Evolutionary conservation across 2,329 filamentous ascomycete species (phyloP).

Genomic region (Alternaria postmessia): DNA sequence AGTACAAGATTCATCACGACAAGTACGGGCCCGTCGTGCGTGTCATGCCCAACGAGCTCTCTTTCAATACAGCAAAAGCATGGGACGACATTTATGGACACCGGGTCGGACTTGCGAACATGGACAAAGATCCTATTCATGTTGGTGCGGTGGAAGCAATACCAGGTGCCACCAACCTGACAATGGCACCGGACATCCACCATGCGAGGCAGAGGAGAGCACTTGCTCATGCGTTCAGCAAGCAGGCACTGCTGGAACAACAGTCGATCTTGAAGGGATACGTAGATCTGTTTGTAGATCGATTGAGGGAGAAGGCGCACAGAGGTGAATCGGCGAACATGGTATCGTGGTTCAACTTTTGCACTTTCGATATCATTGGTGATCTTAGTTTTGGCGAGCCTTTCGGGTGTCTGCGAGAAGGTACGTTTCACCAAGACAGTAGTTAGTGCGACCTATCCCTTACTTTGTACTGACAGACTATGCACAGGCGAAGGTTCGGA

Average conservation of each 20-base stretch:
- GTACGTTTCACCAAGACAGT: conserved; percentile 14
- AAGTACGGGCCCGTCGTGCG: conserved; percentile 48
- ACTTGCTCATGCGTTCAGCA: conserved; percentile 53
- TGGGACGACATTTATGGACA: conserved; percentile 48
- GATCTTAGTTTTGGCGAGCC: conserved; percentile 45
- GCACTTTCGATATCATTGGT: conserved; percentile 46
- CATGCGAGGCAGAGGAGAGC: conserved; percentile 52
- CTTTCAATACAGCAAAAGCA: conserved; percentile 43
- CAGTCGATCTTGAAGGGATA: conserved; percentile 52
- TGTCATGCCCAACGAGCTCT: conserved; percentile 46
- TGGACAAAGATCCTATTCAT: conserved; percentile 47
- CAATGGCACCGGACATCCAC: conserved; percentile 49
- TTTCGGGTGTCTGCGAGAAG: conserved; percentile 43
- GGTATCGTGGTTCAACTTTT: conserved; percentile 47
- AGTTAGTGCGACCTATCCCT: neutral
- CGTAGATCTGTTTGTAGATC: conserved; percentile 51
- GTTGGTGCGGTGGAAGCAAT: conserved; percentile 48
- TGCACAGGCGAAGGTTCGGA: conserved; percentile 38
- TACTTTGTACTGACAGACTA: neutral
- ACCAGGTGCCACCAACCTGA: conserved; percentile 48
- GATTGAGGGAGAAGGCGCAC: conserved; percentile 47
- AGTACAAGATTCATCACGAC: conserved; percentile 43
- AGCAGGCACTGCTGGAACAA: conserved; percentile 52
- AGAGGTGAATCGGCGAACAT: conserved; percentile 41
- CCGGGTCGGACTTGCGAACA: conserved; percentile 42